These are phyloP conservation scores for Mrakia gelida DNA, from an alignment of 768 basidiomycete species.

Conservation along the genomic window DNA sequence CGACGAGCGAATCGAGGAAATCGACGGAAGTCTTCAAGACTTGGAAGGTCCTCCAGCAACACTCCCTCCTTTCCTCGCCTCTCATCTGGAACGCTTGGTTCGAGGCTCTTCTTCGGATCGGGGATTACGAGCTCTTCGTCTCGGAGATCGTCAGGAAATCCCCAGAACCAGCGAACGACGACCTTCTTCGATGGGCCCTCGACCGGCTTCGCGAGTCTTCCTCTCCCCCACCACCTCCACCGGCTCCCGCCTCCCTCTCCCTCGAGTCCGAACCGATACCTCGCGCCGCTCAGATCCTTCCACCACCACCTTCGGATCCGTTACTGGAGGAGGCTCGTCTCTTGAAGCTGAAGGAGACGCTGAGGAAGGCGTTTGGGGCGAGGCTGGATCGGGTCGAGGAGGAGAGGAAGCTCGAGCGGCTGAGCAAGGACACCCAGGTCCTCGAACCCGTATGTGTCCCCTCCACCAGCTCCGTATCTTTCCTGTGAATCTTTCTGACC, in stretches of 20 bases:
- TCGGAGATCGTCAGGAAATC: neutral
- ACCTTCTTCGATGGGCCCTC: neutral
- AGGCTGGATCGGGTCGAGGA: neutral
- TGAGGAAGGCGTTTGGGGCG: constrained; percentile 1
- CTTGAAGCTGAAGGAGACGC: neutral
- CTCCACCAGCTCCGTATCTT: neutral
- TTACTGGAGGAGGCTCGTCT: neutral
- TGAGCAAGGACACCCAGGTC: neutral
- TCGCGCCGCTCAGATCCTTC: neutral
- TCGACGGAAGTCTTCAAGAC: neutral
- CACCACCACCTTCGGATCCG: neutral
- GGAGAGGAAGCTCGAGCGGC: neutral
- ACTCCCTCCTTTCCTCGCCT: neutral
- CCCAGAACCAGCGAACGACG: neutral
- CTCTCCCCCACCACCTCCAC: neutral
- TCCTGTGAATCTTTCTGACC: neutral
- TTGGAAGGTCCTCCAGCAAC: neutral
- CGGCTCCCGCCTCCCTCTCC: neutral
- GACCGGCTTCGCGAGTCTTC: neutral
- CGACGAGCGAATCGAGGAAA: neutral
- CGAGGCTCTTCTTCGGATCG: neutral
- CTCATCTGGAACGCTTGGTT: neutral
- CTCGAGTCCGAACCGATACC: neutral
- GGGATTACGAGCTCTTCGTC: neutral
- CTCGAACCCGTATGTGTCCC: neutral